Conservation (phyloP, 177 flowering plant species). For the Tripterygium wilfordii region DNA sequence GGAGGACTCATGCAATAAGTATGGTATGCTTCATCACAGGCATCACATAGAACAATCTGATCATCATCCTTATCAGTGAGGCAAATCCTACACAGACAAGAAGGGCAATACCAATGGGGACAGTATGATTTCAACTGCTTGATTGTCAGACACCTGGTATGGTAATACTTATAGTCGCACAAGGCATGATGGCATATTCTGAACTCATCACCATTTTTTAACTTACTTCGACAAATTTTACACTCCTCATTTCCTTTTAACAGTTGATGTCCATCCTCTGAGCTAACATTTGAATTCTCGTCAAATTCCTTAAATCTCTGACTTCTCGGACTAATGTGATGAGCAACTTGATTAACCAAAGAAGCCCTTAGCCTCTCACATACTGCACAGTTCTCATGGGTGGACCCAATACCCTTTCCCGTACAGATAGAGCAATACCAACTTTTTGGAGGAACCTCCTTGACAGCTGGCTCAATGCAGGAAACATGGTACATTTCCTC, state of each 20-base stretch:
- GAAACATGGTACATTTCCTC: constrained; percentile 74
- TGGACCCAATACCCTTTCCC: constrained; percentile 32
- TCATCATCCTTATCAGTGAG: constrained; percentile 70
- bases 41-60: constrained; percentile 72
- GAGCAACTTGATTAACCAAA: constrained; percentile 10
- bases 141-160: constrained; percentile 50
- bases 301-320: constrained; percentile 24
- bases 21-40: constrained; percentile 89
- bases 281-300: constrained; percentile 30
- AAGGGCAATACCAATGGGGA: constrained; percentile 84
- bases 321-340: constrained; percentile 3
- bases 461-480: constrained; percentile 60
- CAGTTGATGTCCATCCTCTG: constrained; percentile 16
- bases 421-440: constrained; percentile 74
- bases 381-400: constrained; percentile 71
- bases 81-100: constrained; percentile 83
- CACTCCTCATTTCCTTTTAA: constrained; percentile 26
- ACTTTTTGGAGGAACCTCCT: constrained; percentile 47
- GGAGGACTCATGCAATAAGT: constrained; percentile 75
- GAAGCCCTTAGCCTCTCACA: constrained; percentile 49
- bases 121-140: constrained; percentile 42
- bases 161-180: constrained; percentile 59
- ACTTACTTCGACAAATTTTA: constrained; percentile 43
- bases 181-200: constrained; percentile 43
- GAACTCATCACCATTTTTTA: constrained; percentile 25